Evolutionary conservation across 495 filamentous ascomycete species (phyloP).

Genomic region (Podospora pseudoanserina): DNA sequence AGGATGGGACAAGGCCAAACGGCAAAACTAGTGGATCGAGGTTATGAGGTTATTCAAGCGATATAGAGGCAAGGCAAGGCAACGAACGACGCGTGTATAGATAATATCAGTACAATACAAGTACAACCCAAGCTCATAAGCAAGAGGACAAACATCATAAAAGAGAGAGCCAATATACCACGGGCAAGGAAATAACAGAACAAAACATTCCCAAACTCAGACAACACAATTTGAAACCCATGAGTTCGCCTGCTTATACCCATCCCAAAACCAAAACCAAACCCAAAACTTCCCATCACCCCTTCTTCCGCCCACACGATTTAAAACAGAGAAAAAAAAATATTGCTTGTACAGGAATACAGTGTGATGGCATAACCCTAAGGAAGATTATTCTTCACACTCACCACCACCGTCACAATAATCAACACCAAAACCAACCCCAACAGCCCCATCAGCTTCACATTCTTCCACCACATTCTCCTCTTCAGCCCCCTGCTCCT

Average conservation of each 20-base stretch:
- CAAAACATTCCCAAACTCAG: background rate
- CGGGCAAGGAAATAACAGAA: constrained; percentile 1
- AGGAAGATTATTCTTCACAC: constrained; percentile 33
- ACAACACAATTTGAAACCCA: background rate
- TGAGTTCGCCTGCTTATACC: background rate
- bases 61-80: background rate
- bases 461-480: constrained; percentile 99
- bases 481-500: constrained; percentile 78
- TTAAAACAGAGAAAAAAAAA: too few species aligned
- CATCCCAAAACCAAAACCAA: too few species aligned
- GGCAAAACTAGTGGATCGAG: constrained; percentile 31
- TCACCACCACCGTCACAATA: constrained; percentile 50
- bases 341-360: too few species aligned
- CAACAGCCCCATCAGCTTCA: constrained; percentile 85
- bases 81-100: constrained; percentile 1
- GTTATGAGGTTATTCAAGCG: constrained; percentile 31
- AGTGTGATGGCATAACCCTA: background rate
- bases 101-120: constrained; percentile 3
- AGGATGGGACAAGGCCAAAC: constrained; percentile 32
- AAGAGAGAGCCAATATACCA: background rate
- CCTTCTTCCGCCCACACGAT: too few species aligned
- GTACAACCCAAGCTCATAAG: background rate
- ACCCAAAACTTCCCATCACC: too few species aligned
- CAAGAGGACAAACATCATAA: background rate
- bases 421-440: constrained; percentile 79